A percentile compares a stretch with the other conserved stretches of the same genome.
These are phyloP conservation scores for Claviceps maximensis DNA, from an alignment of 2,329 filamentous ascomycete genomes.

Conservation along the genomic window DNA sequence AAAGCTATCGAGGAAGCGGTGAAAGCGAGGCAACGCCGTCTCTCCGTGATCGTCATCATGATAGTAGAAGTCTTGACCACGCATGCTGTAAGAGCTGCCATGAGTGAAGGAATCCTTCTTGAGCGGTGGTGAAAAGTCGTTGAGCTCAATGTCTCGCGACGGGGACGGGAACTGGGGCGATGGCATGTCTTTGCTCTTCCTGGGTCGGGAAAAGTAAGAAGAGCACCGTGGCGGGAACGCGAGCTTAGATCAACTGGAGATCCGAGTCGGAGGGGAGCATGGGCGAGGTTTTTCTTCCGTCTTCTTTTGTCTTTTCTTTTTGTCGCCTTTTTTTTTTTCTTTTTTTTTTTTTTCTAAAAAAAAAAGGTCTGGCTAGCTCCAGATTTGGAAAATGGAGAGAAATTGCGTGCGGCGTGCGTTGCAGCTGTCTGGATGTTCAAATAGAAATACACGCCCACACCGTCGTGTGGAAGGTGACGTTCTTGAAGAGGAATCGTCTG, in stretches of 20 bases:
- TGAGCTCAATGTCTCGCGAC: constrained; percentile 39
- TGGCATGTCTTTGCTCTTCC: constrained; percentile 15
- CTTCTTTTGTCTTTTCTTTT: no score
- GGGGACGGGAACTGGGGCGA: no score
- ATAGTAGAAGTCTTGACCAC: constrained; percentile 36
- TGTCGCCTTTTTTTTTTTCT: no score
- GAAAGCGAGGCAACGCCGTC: constrained; percentile 20
- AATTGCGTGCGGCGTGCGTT: no score
- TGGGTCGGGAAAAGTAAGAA: neutral
- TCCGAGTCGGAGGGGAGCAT: neutral
- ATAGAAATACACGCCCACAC: no score
- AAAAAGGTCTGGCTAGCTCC: no score
- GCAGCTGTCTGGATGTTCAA: no score
- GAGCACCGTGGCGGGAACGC: neutral
- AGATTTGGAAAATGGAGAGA: no score
- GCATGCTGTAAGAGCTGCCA: constrained; percentile 38
- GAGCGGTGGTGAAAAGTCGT: constrained; percentile 38
- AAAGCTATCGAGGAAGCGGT: constrained; percentile 47
- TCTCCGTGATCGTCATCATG: constrained; percentile 24
- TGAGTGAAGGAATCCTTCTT: constrained; percentile 43
- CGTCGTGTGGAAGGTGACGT: no score
- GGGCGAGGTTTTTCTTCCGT: no score
- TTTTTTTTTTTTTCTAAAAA: no score
- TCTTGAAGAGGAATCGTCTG: no score
- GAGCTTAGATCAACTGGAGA: neutral